Conservation (phyloP, 2,329 filamentous ascomycete species). For the Ophiostoma tasmaniense region DNA sequence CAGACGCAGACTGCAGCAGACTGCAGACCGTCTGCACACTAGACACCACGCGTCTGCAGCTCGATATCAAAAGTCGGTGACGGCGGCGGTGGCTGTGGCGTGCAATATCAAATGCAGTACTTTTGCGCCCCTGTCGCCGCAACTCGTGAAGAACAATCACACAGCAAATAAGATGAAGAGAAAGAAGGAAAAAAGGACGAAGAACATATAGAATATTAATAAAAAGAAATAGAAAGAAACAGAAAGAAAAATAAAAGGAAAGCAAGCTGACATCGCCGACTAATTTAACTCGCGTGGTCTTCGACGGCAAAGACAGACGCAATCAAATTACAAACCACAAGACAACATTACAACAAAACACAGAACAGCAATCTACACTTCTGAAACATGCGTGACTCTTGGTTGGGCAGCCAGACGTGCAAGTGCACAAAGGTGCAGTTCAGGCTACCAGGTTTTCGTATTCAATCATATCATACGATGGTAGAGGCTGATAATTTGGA, state of each 20-base stretch:
- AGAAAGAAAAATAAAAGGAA: neutral
- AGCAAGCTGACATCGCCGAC: neutral
- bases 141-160: too few species aligned
- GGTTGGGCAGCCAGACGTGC: neutral
- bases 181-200: neutral
- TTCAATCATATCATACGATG: neutral
- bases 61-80: slow-evolving; percentile 4
- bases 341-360: neutral
- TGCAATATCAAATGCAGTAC: slow-evolving; percentile 4
- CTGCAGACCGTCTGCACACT: too few species aligned
- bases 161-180: neutral
- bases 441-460: neutral
- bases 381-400: neutral
- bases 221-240: neutral
- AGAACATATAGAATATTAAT: neutral
- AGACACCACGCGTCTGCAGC: neutral
- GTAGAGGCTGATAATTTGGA: neutral
- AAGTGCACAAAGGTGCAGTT: neutral
- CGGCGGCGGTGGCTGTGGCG: neutral
- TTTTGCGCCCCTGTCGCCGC: neutral
- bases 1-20: neutral
- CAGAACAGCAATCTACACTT: neutral
- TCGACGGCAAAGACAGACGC: neutral
- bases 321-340: neutral
- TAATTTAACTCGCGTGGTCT: neutral